These are phyloP conservation scores for Amborella trichopoda DNA, from an alignment of 164 flowering plant genomes.

Conservation along the genomic window DNA sequence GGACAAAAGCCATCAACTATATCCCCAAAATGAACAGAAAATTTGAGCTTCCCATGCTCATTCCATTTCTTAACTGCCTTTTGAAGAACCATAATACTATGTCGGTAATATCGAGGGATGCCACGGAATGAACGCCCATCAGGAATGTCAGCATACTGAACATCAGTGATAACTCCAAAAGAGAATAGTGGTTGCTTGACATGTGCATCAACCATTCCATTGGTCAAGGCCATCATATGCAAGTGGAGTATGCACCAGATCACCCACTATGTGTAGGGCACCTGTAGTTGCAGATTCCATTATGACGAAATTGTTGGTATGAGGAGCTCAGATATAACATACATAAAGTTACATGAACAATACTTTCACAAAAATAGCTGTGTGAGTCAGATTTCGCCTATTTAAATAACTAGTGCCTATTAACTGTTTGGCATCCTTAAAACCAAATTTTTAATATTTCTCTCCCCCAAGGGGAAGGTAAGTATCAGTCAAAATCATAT, in stretches of 20 bases:
- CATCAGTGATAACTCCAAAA: constrained; percentile 83
- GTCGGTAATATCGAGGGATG: constrained; percentile 73
- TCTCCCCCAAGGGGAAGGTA: too few relatives aligned
- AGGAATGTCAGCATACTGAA: constrained; percentile 89
- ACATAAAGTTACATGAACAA: too few relatives aligned
- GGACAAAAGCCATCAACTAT: constrained; percentile 93
- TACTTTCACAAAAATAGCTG: too few relatives aligned
- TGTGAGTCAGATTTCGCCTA: too few relatives aligned
- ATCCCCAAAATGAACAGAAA: constrained; percentile 77
- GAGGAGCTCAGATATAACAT: too few relatives aligned
- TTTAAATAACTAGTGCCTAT: too few relatives aligned
- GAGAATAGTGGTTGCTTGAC: constrained; percentile 65
- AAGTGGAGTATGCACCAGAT: too few relatives aligned
- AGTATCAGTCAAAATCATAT: too few relatives aligned
- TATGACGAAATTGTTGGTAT: too few relatives aligned
- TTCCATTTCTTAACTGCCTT: constrained; percentile 84
- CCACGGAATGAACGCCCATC: constrained; percentile 85
- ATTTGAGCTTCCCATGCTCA: constrained; percentile 30
- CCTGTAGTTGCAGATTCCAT: too few relatives aligned
- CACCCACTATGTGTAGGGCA: not conserved
- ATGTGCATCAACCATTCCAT: constrained; percentile 21
- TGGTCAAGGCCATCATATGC: constrained; percentile 29
- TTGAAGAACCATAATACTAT: constrained; percentile 70
- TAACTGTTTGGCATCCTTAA: too few relatives aligned
- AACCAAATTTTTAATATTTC: too few relatives aligned